Base-by-base conservation (phyloP, 2,329 filamentous ascomycete species). In the Monosporascus cannonballus region DNA sequence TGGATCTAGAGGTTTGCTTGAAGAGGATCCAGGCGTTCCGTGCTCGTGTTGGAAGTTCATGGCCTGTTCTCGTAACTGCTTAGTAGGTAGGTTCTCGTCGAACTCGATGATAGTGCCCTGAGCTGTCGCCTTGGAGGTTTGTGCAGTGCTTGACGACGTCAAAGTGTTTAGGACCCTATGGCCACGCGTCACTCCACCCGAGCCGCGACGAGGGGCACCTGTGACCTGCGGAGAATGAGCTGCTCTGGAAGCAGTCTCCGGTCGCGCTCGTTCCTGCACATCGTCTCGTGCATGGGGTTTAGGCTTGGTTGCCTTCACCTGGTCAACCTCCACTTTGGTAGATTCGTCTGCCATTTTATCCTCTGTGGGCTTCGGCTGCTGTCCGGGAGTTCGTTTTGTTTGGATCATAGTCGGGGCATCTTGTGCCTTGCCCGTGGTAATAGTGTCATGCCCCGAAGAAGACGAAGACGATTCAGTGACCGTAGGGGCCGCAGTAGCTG, bases 51-150 rank as follows among this genome's bases (percentile, higher is more conserved):
- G 59, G 8, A 38, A 22, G 8, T 54, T 47, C 37, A 59, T 59
- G 37, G 60, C 55, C 17, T 55, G 49, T n/a, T 49, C 54, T 54
- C 18, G 50, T 48, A 18, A 68, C 62, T 8, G 55, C 59, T 51
- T 67, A 61, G 41, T 65, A 61, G 58, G 55, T 37, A 61, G 44
- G 57, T 63, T 56, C 54, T 67, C 54, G 62, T 71, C 59, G 63
- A 64, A 59, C 57, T 76, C 73, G 27, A 74, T 71, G 25, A 77
- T 76, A 7, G 70, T 75, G 22, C 73, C 75, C 48, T 71, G 66
- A 3, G 67, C 74, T 8, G 69, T 71, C 9, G 75, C 66, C 22
- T 67, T 75, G 15, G 69, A 73, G 14, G 71, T 70, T n/a, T 67
- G 72, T 11, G 73, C 68, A 9, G 69, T 71, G 5, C 70, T 64